These are phyloP conservation scores for Saccharum hybrid DNA, from an alignment of 202 grass and related monocot species.

Conservation along the genomic window DNA sequence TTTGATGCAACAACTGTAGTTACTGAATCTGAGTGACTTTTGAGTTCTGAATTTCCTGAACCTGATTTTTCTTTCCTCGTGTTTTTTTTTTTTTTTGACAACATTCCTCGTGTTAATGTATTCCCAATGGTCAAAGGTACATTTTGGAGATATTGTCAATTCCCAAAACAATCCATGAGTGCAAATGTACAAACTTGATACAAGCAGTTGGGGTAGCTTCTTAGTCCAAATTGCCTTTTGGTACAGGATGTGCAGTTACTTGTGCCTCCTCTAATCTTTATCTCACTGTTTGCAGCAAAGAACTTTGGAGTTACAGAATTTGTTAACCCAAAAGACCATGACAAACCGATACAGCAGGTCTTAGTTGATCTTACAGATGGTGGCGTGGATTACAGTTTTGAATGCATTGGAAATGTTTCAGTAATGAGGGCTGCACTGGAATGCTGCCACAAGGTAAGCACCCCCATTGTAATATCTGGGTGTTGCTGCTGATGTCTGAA, in stretches of 20 bases:
- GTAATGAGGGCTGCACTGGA: constrained; percentile 94
- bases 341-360: constrained; percentile 95
- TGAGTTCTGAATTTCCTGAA: not conserved
- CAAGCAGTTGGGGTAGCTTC: not conserved
- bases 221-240: not conserved
- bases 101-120: not conserved
- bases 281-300: constrained; percentile 67
- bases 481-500: constrained; percentile 3
- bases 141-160: not conserved
- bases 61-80: not conserved
- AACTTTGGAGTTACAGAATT: constrained; percentile 99
- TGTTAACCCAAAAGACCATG: constrained; percentile 96
- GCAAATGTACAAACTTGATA: constrained; percentile 22
- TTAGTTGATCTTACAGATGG: constrained; percentile 88
- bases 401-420: constrained; percentile 97
- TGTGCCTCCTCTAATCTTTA: constrained; percentile 15
- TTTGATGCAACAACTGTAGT: not conserved
- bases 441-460: constrained; percentile 95
- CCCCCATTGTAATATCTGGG: not conserved
- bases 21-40: not conserved
- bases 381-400: constrained; percentile 97
- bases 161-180: not conserved
- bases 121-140: not conserved
- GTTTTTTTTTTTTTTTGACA: no score
- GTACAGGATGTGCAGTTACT: not conserved